A percentile compares a stretch with the other conserved stretches of the same genome.
These are phyloP conservation scores for Penicillium sp. DNA, from an alignment of 2,329 filamentous ascomycete species.

Conservation along the genomic window DNA sequence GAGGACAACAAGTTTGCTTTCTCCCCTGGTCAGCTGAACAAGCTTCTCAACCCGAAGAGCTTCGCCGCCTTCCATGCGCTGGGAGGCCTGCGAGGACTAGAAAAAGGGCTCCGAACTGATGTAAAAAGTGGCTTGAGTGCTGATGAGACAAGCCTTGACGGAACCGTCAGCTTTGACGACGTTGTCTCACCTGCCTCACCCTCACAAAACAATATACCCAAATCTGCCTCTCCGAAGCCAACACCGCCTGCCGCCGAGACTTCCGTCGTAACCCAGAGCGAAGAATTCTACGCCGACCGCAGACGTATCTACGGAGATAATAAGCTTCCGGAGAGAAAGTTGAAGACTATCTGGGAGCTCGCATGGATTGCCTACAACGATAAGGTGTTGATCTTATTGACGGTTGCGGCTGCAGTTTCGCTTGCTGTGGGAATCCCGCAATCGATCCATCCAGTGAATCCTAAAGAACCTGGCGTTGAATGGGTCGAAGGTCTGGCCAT, in stretches of 20 bases:
- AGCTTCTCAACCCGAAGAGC: slow-evolving; percentile 77
- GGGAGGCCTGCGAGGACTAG: slow-evolving; percentile 69
- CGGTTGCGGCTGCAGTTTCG: slow-evolving; percentile 69
- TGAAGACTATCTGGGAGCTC: slow-evolving; percentile 66
- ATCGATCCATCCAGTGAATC: slow-evolving; percentile 56
- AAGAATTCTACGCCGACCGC: slow-evolving; percentile 54
- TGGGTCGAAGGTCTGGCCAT: slow-evolving; percentile 84
- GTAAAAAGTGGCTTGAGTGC: slow-evolving; percentile 63
- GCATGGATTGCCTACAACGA: slow-evolving; percentile 82
- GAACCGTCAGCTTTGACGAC: slow-evolving; percentile 67
- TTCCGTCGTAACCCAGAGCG: slow-evolving; percentile 7
- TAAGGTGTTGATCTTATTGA: slow-evolving; percentile 71
- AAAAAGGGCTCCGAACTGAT: slow-evolving; percentile 69
- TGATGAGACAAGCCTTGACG: slow-evolving; percentile 65
- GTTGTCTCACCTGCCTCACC: slow-evolving; percentile 29
- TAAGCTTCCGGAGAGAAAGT: slow-evolving; percentile 63
- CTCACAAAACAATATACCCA: slow-evolving; percentile 23
- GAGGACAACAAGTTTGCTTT: slow-evolving; percentile 71
- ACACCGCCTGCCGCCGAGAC: neutral
- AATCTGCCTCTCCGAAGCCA: slow-evolving; percentile 26
- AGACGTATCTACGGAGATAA: slow-evolving; percentile 70
- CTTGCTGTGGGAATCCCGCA: slow-evolving; percentile 73
- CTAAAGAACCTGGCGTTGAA: slow-evolving; percentile 59
- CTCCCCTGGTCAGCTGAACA: slow-evolving; percentile 69
- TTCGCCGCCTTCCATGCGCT: slow-evolving; percentile 71